Evolutionary conservation across 352 stramenopile genomes (phyloP), one percentile per base, ranked within the genome.

Genomic region (Blastocystis sp.): DNA sequence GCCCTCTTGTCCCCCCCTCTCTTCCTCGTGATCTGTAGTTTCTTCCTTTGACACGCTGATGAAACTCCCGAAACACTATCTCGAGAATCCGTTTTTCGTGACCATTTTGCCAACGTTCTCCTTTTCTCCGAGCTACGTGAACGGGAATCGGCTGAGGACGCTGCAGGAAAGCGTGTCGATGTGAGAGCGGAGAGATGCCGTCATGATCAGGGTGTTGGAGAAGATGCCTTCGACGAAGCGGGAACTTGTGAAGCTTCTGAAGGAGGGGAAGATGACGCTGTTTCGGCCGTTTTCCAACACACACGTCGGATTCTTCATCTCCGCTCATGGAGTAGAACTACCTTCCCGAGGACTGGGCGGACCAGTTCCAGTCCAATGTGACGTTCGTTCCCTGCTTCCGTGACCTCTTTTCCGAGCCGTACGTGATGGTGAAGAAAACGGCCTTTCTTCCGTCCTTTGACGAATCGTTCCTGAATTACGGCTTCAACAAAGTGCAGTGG

Each of bases 401-500:
- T 21, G 21, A 62, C 17, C 74, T 14, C 11, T 84, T 61, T 34
- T 11, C 69, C 10, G 74, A 84, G 43, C 74, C 74, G 10, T 88
- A 88, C 45, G 65, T 88, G 4, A 79, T 88, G 64, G n/a, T 88
- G 21, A 74, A 70, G 53, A 52, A 41, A 23, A 77, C 78, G 0
- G 23, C 61, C 21, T 38, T 14, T 1, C 23, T 88, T 41, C 78
- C 62, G 7, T 45, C 66, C 17, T 88, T 88, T 78, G 61, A 88
- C 53, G 78, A 88, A 23, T 28, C 45, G 60, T 88, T 88, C 53
- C 21, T 88, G 23, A 88, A 88, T 62, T 88, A 88, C n/a, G 78
- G 78, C 1, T 88, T 79, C 34, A 88, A 88, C 56, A 88, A 88
- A 28, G 78, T 88, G 17, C 56, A 88, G 28, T 88, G 78, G 78